phyloP scores from a whole-genome alignment of 768 basidiomycete genomes.

The Suillus ampliporus region DNA sequence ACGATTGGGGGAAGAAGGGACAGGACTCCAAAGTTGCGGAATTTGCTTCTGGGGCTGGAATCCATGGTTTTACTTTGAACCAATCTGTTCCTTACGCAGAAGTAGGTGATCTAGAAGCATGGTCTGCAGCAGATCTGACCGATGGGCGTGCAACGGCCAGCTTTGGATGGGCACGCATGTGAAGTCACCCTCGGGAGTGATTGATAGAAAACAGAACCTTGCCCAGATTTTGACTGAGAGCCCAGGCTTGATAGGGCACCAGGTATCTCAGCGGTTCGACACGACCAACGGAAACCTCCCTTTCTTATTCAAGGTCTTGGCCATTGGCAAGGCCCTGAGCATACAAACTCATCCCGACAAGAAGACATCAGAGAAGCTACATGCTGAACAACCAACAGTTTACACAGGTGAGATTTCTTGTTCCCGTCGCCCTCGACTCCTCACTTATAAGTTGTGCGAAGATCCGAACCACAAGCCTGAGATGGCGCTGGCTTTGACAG shows the following conservation, averaged over 20 bases:
- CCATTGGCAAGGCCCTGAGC: slow-evolving; percentile 87
- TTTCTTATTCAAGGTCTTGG: slow-evolving; percentile 91
- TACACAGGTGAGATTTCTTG: slow-evolving; percentile 77
- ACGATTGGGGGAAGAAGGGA: slow-evolving; percentile 95
- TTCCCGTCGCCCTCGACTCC: not conserved
- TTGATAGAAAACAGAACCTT: slow-evolving; percentile 54
- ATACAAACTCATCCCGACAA: slow-evolving; percentile 95
- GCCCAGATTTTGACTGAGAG: slow-evolving; percentile 67
- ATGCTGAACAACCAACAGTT: slow-evolving; percentile 72
- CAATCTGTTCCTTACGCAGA: slow-evolving; percentile 88
- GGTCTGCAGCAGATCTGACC: slow-evolving; percentile 16
- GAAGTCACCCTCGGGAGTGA: slow-evolving; percentile 63
- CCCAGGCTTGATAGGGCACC: slow-evolving; percentile 70
- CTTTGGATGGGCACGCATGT: slow-evolving; percentile 99
- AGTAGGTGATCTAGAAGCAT: slow-evolving; percentile 51
- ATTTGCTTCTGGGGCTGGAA: slow-evolving; percentile 64
- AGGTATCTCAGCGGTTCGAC: slow-evolving; percentile 59
- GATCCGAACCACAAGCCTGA: slow-evolving; percentile 99
- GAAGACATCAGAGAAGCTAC: slow-evolving; percentile 71
- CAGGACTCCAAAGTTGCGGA: slow-evolving; percentile 85
- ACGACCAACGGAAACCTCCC: slow-evolving; percentile 74
- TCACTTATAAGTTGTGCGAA: slow-evolving; percentile 34
- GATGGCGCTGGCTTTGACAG: slow-evolving; percentile 96
- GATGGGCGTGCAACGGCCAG: slow-evolving; percentile 44
- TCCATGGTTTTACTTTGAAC: slow-evolving; percentile 72